Percentiles rank a stretch among this genome's conserved stretches.
These are phyloP conservation scores for Monosporozyma aerobia DNA, from an alignment of 805 yeast genomes.

Conservation along the genomic window DNA sequence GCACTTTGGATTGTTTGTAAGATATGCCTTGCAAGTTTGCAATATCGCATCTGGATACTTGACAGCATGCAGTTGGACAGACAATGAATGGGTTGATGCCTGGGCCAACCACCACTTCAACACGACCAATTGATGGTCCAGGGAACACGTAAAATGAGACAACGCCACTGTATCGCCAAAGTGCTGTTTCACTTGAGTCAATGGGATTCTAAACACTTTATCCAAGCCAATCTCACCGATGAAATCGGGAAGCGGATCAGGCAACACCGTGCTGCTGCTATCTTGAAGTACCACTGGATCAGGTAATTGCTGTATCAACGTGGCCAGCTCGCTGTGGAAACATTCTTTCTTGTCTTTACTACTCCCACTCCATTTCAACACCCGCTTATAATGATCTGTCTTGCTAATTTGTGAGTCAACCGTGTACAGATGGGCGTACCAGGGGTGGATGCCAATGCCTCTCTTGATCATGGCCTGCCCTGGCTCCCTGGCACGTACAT, in stretches of 20 bases:
- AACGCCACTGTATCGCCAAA: constrained; percentile 10
- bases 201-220: constrained; percentile 61
- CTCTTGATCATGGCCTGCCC: not conserved
- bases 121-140: constrained; percentile 57
- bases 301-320: not conserved
- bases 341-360: not conserved
- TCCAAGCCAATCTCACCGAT: constrained; percentile 94
- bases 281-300: not conserved
- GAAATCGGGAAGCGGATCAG: constrained; percentile 23
- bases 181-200: constrained; percentile 20
- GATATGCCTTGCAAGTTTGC: not conserved
- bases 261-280: constrained; percentile 18
- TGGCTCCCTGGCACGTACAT: constrained; percentile 13
- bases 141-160: constrained; percentile 7
- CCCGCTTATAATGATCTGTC: constrained; percentile 44
- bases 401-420: constrained; percentile 24
- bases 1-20: not conserved
- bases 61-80: constrained; percentile 79
- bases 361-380: constrained; percentile 30
- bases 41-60: constrained; percentile 35
- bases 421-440: constrained; percentile 68
- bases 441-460: constrained; percentile 73
- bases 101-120: constrained; percentile 43
- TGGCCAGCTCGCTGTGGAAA: not conserved
- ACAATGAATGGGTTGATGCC: constrained; percentile 40